These are phyloP conservation scores for Periconia macrospinosa DNA, from an alignment of 2,329 filamentous ascomycete genomes.

Conservation along the genomic window DNA sequence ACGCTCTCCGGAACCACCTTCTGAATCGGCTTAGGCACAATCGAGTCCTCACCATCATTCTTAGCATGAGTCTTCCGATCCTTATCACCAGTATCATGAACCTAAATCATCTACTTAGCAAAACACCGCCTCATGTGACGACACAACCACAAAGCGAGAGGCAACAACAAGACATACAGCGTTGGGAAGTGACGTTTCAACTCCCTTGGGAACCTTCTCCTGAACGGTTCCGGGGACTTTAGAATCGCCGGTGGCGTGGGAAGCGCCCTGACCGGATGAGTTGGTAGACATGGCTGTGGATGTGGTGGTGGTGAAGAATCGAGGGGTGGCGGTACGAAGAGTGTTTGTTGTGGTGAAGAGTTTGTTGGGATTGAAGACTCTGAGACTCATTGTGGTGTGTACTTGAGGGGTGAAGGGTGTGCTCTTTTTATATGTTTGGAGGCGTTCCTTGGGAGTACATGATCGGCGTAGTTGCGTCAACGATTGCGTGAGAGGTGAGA, in stretches of 20 bases:
- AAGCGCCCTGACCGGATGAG: slow-evolving; percentile 44
- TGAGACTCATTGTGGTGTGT: neutral
- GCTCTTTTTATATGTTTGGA: neutral
- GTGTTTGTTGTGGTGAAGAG: neutral
- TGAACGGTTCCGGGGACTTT: slow-evolving; percentile 45
- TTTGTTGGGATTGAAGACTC: neutral
- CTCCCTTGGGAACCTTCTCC: slow-evolving; percentile 40
- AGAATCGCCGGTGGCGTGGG: slow-evolving; percentile 46
- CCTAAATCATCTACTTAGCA: slow-evolving; percentile 17
- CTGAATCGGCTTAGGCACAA: slow-evolving; percentile 48
- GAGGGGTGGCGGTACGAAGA: neutral
- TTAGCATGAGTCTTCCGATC: slow-evolving; percentile 28
- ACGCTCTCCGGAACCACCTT: slow-evolving; percentile 49
- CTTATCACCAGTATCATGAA: slow-evolving; percentile 40
- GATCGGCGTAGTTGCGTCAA: too few species aligned
- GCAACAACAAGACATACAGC: slow-evolving; percentile 16
- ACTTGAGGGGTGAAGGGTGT: neutral
- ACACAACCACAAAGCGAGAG: too few species aligned
- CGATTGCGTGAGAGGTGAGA: too few species aligned
- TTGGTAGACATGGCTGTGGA: slow-evolving; percentile 25
- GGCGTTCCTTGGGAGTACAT: neutral
- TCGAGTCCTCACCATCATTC: slow-evolving; percentile 34
- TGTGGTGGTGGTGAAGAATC: neutral
- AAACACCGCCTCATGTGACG: neutral
- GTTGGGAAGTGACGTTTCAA: slow-evolving; percentile 46